phyloP scores from a whole-genome alignment of 1,284 basidiomycete species.

The Rhizoctonia solani region DNA sequence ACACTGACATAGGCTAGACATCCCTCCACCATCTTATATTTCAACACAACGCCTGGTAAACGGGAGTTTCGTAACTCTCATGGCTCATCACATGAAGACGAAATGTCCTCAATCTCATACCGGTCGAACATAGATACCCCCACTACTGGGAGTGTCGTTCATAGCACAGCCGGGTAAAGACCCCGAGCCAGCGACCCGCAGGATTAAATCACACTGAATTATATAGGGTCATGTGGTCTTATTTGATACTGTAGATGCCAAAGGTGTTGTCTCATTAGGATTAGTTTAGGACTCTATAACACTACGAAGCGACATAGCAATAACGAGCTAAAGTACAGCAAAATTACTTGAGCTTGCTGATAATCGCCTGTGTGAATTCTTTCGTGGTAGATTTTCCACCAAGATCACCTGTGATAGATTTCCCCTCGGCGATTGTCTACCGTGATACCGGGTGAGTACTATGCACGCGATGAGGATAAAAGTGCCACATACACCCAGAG shows the following conservation, averaged over 20 bases:
- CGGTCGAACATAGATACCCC: conserved; percentile 1
- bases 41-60: conserved; percentile 6
- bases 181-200: too few relatives aligned
- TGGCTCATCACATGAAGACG: neutral
- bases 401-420: conserved; percentile 88
- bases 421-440: conserved; percentile 96
- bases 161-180: conserved; percentile 1
- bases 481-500: conserved; percentile 69
- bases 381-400: conserved; percentile 87
- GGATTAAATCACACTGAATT: too few relatives aligned
- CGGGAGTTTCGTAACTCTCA: neutral
- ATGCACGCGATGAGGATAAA: conserved; percentile 35
- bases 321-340: neutral
- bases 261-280: neutral
- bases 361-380: conserved; percentile 88
- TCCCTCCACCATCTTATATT: conserved; percentile 14
- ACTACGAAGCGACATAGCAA: neutral
- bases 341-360: conserved; percentile 60
- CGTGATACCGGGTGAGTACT: conserved; percentile 31
- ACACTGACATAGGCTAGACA: neutral
- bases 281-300: neutral
- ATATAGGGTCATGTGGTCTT: too few relatives aligned
- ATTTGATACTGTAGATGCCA: neutral
- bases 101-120: conserved; percentile 1
- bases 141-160: neutral